Evolutionary conservation across 208 protist genomes (phyloP).

Genomic region (Acanthamoeba castellanii): DNA sequence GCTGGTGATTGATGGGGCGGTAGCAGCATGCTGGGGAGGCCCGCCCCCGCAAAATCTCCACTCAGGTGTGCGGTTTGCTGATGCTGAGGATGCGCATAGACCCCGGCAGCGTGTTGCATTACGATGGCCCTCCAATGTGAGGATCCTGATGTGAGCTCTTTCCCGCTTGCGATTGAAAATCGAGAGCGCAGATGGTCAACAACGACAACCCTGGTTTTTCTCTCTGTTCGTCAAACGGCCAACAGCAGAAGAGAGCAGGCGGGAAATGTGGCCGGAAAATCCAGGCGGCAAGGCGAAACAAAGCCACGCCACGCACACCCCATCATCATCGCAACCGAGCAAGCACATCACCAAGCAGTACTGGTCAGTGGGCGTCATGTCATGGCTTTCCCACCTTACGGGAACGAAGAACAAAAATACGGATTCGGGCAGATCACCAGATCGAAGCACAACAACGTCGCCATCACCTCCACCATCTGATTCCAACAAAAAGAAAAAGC

Average conservation of each 20-base stretch:
- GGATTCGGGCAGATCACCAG: background rate
- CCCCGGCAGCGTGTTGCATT: too few species aligned
- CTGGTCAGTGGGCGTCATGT: background rate
- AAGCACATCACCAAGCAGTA: background rate
- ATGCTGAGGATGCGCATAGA: background rate
- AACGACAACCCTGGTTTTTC: too few species aligned
- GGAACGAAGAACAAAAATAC: background rate
- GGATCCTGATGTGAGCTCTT: too few species aligned
- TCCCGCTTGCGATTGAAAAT: too few species aligned
- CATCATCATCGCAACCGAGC: too few species aligned
- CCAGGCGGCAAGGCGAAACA: too few species aligned
- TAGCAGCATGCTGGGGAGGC: background rate
- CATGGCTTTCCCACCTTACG: slow-evolving; percentile 4
- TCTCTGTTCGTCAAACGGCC: too few species aligned
- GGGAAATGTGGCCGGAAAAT: background rate
- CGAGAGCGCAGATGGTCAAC: too few species aligned
- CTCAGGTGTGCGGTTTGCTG: background rate
- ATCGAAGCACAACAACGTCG: background rate
- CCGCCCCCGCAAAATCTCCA: background rate
- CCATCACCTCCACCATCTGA: background rate
- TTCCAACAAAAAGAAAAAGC: background rate
- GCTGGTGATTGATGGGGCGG: background rate
- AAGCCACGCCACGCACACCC: background rate
- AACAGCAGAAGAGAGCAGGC: too few species aligned
- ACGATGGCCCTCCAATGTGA: too few species aligned